Conservation (phyloP, 148 eudicot genomes). For the Pouteria glomerata region DNA sequence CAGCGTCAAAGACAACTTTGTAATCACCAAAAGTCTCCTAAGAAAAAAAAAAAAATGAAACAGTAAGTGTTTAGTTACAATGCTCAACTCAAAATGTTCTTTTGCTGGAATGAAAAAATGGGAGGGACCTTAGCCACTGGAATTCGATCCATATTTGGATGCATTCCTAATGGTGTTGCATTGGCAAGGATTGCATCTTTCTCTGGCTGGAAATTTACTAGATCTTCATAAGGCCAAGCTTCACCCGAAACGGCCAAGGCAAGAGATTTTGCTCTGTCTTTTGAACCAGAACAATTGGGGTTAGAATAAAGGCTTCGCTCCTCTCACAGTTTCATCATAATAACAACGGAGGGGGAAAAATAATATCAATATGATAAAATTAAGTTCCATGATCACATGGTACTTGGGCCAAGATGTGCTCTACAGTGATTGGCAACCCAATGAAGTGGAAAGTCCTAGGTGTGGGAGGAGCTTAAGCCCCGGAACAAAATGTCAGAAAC, state of each 20-base stretch:
- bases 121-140: constrained; percentile 40
- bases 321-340: background rate
- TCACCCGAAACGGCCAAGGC: constrained; percentile 39
- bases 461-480: background rate
- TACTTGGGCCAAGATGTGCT: background rate
- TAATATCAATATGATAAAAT: background rate
- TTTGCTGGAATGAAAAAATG: background rate
- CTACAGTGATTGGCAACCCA: constrained; percentile 6
- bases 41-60: constrained; percentile 5
- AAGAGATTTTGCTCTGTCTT: constrained; percentile 41
- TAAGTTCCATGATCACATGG: background rate
- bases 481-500: background rate
- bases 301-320: constrained; percentile 3
- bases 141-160: constrained; percentile 42
- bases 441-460: background rate
- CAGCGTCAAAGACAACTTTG: constrained; percentile 44
- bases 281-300: background rate
- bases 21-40: constrained; percentile 38
- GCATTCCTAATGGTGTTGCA: constrained; percentile 60
- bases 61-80: background rate
- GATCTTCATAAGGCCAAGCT: constrained; percentile 33
- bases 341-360: background rate
- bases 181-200: constrained; percentile 51
- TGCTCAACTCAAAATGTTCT: background rate
- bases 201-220: constrained; percentile 35